Base-by-base conservation (phyloP, 148 eudicot genomes). In the Amaranthus palmeri region DNA sequence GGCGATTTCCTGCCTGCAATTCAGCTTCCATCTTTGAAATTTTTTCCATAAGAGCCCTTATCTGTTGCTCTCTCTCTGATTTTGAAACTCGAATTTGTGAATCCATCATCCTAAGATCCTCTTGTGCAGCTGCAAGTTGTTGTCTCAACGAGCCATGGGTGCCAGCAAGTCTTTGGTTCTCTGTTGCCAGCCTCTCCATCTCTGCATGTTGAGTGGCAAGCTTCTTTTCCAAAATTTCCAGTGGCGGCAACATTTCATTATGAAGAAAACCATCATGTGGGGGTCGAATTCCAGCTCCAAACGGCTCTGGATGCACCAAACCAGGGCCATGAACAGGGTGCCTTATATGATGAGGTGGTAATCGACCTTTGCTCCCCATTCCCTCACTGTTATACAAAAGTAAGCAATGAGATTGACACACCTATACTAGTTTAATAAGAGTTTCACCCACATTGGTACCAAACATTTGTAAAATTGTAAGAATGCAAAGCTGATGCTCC, bases 331-430 rank as follows among this genome's bases (percentile, higher is more conserved):
- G 87, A 76, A 82, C 87, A 72, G 92, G 90, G 8, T 76, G 92
- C 64, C 96, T 83, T 76, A 84, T 77, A 76, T 85, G 90, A 65
- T 87, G 93, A 76, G 93, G 92, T 10, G 96, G 97, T 41, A 90
- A 75, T 86, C 97, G 90, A 61, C 93, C 90, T 82, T 88, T 95
- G 79, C 97, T 92, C 80, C 89, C 93, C 99, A 95, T 95, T 72
- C 53, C 61, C 9, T 49, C 72, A 45, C 55, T 48, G 54, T 55
- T 64, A 51, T n/a, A n/a, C 40, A 4, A 58, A 18, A 63, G 42
- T 4, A 15, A 46, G 4, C 48, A 41, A 47, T 3, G 40, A 65
- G 68, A 3, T 9, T 65, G 54, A 65, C 8, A 65, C 7, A 42
- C 12, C 4, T 64, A 2, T 58, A 58, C 6, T 43, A 6, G 36